Conservation (phyloP, 2,329 filamentous ascomycete genomes). For the Lojkania enalia region DNA sequence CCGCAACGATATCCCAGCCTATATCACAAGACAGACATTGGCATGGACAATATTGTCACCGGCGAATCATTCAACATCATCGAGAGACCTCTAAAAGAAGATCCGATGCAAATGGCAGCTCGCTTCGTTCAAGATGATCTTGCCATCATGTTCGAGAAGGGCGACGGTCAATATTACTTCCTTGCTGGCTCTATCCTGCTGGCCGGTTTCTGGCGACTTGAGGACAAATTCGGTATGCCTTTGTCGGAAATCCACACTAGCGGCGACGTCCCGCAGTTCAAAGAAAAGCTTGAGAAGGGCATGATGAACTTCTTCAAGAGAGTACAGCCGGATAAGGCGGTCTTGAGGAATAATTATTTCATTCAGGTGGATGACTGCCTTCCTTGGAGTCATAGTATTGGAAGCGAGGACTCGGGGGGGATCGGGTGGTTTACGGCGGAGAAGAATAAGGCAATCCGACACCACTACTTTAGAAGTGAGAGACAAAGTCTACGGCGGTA, state of each 20-base stretch:
- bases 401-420: slow-evolving; percentile 65
- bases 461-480: slow-evolving; percentile 79
- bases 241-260: slow-evolving; percentile 78
- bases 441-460: slow-evolving; percentile 70
- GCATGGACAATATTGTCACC: slow-evolving; percentile 72
- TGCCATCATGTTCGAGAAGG: slow-evolving; percentile 77
- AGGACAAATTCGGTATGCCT: slow-evolving; percentile 80
- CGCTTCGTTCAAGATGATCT: slow-evolving; percentile 80
- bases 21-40: slow-evolving; percentile 64
- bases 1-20: slow-evolving; percentile 74
- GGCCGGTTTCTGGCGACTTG: slow-evolving; percentile 80
- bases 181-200: slow-evolving; percentile 76
- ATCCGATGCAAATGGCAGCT: slow-evolving; percentile 75
- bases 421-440: slow-evolving; percentile 76
- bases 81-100: slow-evolving; percentile 67
- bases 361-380: slow-evolving; percentile 80
- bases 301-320: slow-evolving; percentile 83
- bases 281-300: slow-evolving; percentile 71
- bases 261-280: slow-evolving; percentile 74
- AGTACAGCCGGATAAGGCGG: slow-evolving; percentile 67
- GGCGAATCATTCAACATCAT: slow-evolving; percentile 71
- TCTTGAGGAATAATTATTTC: slow-evolving; percentile 81
- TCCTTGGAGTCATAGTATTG: slow-evolving; percentile 77
- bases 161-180: slow-evolving; percentile 79
- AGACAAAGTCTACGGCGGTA: slow-evolving; percentile 67